A percentile compares a stretch with the other conserved stretches of the same genome.
Conservation (phyloP, 331 rosid genomes). For the Pyrus hybrid region DNA sequence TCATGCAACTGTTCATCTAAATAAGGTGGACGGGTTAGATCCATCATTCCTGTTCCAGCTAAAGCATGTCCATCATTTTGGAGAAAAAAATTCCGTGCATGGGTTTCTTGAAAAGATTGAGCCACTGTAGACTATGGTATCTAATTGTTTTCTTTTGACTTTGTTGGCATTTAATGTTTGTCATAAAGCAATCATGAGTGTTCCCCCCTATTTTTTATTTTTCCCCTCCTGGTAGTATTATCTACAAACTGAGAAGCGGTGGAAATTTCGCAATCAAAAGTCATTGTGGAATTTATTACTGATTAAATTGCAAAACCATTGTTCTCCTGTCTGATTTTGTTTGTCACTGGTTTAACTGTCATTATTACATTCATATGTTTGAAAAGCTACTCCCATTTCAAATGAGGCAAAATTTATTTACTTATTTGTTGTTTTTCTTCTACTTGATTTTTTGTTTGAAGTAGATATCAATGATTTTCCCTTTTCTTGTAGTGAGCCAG, state of each 20-base stretch:
- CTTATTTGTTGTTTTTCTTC: background rate
- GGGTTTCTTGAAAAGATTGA: background rate
- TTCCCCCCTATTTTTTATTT: background rate
- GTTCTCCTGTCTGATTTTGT: background rate
- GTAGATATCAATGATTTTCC: slow-evolving; percentile 1
- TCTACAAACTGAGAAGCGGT: background rate
- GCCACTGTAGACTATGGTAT: background rate
- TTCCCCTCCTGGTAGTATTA: background rate
- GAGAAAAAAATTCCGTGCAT: background rate
- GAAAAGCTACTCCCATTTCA: background rate
- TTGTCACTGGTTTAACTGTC: background rate
- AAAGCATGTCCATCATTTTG: background rate
- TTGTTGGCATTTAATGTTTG: background rate
- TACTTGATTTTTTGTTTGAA: background rate
- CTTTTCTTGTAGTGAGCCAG: slow-evolving; percentile 73
- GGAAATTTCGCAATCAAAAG: background rate
- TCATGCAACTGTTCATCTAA: slow-evolving; percentile 2
- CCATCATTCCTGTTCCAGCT: slow-evolving; percentile 11
- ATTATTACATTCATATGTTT: background rate
- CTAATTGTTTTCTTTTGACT: background rate
- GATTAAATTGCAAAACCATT: background rate
- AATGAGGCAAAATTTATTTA: background rate
- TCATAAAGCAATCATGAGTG: background rate
- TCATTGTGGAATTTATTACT: slow-evolving; percentile 5
- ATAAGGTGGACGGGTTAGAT: background rate